These are phyloP conservation scores for Penicillium paxilli DNA, from an alignment of 495 filamentous ascomycete species.

Conservation along the genomic window DNA sequence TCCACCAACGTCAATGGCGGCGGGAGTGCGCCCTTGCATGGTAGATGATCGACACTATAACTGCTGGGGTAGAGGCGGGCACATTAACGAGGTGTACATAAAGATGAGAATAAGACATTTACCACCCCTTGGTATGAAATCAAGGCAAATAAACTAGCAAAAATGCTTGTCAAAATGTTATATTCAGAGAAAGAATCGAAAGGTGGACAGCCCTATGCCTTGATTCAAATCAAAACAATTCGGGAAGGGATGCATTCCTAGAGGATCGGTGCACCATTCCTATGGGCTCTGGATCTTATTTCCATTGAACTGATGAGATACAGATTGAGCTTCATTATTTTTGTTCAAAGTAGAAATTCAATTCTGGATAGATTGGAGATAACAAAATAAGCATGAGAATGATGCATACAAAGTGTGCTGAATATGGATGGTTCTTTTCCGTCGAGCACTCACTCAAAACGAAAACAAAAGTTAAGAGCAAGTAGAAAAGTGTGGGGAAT, in stretches of 20 bases:
- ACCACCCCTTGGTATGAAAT: slow-evolving; percentile 26
- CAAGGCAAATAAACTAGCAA: not conserved
- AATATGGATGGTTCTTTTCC: not conserved
- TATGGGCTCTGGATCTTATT: not conserved
- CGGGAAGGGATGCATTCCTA: slow-evolving; percentile 31
- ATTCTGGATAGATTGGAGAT: no score
- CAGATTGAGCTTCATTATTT: not conserved
- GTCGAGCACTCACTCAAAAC: not conserved
- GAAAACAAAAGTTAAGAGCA: not conserved
- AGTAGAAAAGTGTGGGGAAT: not conserved
- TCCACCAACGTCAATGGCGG: slow-evolving; percentile 6
- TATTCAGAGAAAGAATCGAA: not conserved
- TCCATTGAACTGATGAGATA: not conserved
- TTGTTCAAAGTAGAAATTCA: not conserved
- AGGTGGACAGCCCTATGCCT: slow-evolving; percentile 12
- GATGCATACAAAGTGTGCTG: not conserved
- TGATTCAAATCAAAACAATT: slow-evolving; percentile 12
- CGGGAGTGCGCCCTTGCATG: slow-evolving; percentile 17
- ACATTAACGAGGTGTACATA: not conserved
- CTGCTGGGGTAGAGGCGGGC: not conserved
- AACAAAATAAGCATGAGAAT: no score
- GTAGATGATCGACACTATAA: slow-evolving; percentile 12
- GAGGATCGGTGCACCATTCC: slow-evolving; percentile 2
- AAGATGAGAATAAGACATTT: not conserved
- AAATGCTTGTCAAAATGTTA: slow-evolving; percentile 14